A percentile compares a stretch with the other conserved stretches of the same genome.
These are phyloP conservation scores for Sordariomycetes sp. DNA, from an alignment of 2,329 filamentous ascomycete genomes.

Conservation along the genomic window DNA sequence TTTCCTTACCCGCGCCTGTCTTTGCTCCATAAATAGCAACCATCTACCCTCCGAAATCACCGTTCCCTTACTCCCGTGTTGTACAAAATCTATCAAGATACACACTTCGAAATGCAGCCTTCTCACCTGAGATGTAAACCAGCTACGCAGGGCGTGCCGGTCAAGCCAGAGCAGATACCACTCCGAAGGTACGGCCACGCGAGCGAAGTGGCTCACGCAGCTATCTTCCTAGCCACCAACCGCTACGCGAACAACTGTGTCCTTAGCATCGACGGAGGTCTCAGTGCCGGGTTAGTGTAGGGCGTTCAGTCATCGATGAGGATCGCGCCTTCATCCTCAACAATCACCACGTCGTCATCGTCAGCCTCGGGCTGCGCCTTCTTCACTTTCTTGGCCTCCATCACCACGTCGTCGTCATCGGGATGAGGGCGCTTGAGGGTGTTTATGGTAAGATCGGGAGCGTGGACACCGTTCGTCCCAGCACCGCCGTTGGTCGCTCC, in stretches of 20 bases:
- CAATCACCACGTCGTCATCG: conserved; percentile 28
- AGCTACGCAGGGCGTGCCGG: background rate
- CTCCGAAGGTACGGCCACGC: conserved; percentile 52
- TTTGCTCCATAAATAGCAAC: background rate
- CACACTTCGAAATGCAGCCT: background rate
- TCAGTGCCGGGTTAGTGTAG: conserved; percentile 51
- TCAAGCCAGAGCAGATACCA: conserved; percentile 12
- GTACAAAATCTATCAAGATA: conserved; percentile 2
- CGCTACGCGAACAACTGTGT: conserved; percentile 80
- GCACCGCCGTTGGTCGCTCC: conserved; percentile 24
- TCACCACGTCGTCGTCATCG: conserved; percentile 24
- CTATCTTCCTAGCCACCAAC: conserved; percentile 66
- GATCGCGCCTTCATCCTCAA: conserved; percentile 38
- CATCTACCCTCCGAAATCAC: background rate
- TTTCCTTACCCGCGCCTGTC: background rate
- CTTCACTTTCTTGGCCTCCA: conserved; percentile 25
- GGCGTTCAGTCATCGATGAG: conserved; percentile 49
- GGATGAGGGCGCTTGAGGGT: conserved; percentile 32
- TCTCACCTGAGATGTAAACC: background rate
- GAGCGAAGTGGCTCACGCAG: conserved; percentile 72
- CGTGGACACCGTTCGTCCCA: conserved; percentile 26
- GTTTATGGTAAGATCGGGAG: conserved; percentile 20
- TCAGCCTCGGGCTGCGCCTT: conserved; percentile 31
- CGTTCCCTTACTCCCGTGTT: background rate
- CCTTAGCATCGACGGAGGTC: conserved; percentile 74